Conservation (phyloP, 108 stramenopile species). For the Pseudonitzschia multiseries region DNA sequence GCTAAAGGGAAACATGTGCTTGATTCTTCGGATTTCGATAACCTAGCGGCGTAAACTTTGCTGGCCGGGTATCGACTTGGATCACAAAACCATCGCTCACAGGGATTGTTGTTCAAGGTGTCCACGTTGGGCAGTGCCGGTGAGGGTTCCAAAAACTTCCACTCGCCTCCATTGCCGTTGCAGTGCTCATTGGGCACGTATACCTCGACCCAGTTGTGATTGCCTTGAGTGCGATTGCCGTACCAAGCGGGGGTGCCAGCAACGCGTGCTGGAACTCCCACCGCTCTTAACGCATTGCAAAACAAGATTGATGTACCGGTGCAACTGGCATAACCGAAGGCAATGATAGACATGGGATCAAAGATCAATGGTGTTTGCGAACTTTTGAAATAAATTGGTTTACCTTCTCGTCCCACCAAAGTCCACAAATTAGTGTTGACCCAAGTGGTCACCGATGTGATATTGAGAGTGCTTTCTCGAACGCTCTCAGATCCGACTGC, state of each 20-base stretch:
- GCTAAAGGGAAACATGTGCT: slow-evolving; percentile 69
- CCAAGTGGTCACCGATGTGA: slow-evolving; percentile 48
- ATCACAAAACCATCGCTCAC: slow-evolving; percentile 87
- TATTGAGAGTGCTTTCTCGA: slow-evolving; percentile 14
- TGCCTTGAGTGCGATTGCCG: slow-evolving; percentile 64
- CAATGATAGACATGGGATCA: slow-evolving; percentile 85
- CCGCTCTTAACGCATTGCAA: slow-evolving; percentile 62
- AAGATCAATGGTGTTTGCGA: slow-evolving; percentile 84
- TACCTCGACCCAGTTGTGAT: slow-evolving; percentile 94
- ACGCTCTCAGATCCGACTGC: neutral
- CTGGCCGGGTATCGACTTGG: slow-evolving; percentile 56
- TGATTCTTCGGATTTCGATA: slow-evolving; percentile 34
- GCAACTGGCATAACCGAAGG: slow-evolving; percentile 81
- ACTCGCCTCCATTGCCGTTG: slow-evolving; percentile 37
- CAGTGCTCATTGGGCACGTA: slow-evolving; percentile 27
- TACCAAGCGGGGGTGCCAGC: slow-evolving; percentile 89
- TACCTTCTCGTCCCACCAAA: slow-evolving; percentile 29
- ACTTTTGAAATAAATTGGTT: slow-evolving; percentile 60
- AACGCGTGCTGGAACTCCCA: slow-evolving; percentile 79
- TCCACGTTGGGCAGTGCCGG: slow-evolving; percentile 61
- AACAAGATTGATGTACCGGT: slow-evolving; percentile 79
- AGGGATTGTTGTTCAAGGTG: slow-evolving; percentile 69
- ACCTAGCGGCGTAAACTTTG: slow-evolving; percentile 67
- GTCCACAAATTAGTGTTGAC: slow-evolving; percentile 73
- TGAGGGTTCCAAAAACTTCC: slow-evolving; percentile 81